Conservation (phyloP, 2,329 filamentous ascomycete species). For the Aspergillus fumigatus region DNA sequence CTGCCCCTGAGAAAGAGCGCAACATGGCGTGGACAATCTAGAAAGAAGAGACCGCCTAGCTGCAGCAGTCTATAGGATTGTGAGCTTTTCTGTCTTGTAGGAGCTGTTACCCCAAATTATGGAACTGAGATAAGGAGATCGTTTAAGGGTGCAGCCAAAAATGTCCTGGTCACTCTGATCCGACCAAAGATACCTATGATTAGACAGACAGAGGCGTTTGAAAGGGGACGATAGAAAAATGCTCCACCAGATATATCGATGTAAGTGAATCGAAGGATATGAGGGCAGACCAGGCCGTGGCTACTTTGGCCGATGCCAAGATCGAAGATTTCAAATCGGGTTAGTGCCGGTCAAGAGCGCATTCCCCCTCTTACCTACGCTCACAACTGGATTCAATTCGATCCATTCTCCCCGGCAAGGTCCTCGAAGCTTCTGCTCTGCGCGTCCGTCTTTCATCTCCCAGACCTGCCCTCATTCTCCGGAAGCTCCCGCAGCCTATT, state of each 20-base stretch:
- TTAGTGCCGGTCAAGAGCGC: slow-evolving; percentile 22
- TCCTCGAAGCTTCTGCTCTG: slow-evolving; percentile 18
- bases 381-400: slow-evolving; percentile 20
- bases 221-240: neutral
- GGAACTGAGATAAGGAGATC: neutral
- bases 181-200: neutral
- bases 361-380: slow-evolving; percentile 21
- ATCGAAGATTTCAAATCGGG: slow-evolving; percentile 17
- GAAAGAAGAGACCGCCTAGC: neutral
- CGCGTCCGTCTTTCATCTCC: slow-evolving; percentile 7
- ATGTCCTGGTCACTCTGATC: neutral
- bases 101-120: neutral
- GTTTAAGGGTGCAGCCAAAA: neutral
- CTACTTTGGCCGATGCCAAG: slow-evolving; percentile 20
- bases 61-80: neutral
- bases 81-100: neutral
- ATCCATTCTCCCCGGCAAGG: slow-evolving; percentile 22
- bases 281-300: slow-evolving; percentile 9
- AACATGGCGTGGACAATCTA: slow-evolving; percentile 23
- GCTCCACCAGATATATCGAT: neutral
- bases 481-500: neutral
- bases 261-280: neutral
- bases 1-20: slow-evolving; percentile 26
- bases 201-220: neutral
- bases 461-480: slow-evolving; percentile 3